Base-by-base conservation (phyloP, 306 rosid species). In the Fragaria iinumae region DNA sequence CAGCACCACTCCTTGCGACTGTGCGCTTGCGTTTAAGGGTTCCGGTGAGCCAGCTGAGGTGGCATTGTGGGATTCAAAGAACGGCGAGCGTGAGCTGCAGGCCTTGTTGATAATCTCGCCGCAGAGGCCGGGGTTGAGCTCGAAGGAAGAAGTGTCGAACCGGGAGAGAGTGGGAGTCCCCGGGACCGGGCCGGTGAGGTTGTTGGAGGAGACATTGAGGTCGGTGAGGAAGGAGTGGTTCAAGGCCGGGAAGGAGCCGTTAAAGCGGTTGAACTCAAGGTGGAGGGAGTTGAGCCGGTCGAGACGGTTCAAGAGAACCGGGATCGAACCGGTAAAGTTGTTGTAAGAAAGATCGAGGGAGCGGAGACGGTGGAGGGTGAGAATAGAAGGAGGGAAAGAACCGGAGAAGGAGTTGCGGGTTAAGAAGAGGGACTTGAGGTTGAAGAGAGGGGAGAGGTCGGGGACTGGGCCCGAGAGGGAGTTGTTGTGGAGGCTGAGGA, bases 391-490 rank as follows among this genome's bases (percentile, higher is more conserved):
- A 47, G 98, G 98, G 48, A 91, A 90, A 1, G 86, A 47, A 2
- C 90, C 96, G 6, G 91, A 69, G 88, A 94, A 92, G 56, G 44
- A 66, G 76, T 94, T 94, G 10, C 36, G 84, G 79, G 83, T 85
- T 14, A 92, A 84, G 52, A 90, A 81, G 56, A 94, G 93, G 4
- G 91, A 80, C 13, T 91, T 90, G 69, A 94, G 95, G 73, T 91
- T 88, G 18, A 12, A 16, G 79, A 94, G 95, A 0, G 83, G 71
- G 8, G 96, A 90, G 32, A 91, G 91, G 75, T 91, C 93, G 0
- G 98, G 98, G 49, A 94, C 66, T 23, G 93, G 97, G 25, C 98
- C 93, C 16, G 50, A 81, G 71, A 94, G 87, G 11, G 98, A 92
- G 87, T 92, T 94, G 80, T 94, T 94, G 25, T 77, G 86, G 71